Percentiles rank a stretch among this genome's conserved stretches.
phyloP scores from a whole-genome alignment of 768 basidiomycete species.

The Macrocybe gigantea region DNA sequence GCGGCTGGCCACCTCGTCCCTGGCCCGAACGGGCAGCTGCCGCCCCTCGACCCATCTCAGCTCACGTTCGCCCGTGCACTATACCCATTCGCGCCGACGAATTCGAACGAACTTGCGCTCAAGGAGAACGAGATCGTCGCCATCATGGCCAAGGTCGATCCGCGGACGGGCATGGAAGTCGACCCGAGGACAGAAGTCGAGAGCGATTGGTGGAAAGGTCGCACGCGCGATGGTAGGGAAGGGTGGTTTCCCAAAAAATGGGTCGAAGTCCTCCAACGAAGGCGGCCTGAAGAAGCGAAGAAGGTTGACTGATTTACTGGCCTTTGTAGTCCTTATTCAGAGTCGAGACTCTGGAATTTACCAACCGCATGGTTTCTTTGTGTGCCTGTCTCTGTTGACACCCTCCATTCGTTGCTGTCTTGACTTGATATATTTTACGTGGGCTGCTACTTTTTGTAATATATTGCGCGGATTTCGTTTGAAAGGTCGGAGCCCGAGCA shows the following conservation, averaged over 20 bases:
- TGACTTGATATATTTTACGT: no score
- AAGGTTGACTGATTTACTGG: constrained; percentile 10
- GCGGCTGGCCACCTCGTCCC: constrained; percentile 23
- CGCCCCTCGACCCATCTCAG: constrained; percentile 70
- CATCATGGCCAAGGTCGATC: constrained; percentile 76
- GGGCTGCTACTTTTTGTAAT: no score
- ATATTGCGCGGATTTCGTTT: no score
- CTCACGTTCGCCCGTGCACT: constrained; percentile 81
- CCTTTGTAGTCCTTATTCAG: no score
- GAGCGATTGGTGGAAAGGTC: constrained; percentile 92
- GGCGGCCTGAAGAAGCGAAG: constrained; percentile 20
- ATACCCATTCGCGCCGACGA: constrained; percentile 71
- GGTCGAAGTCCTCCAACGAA: constrained; percentile 65
- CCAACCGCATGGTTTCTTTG: no score
- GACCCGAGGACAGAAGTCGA: constrained; percentile 58
- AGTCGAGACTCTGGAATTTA: no score
- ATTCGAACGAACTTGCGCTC: constrained; percentile 72
- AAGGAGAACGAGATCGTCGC: constrained; percentile 93
- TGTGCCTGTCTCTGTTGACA: no score
- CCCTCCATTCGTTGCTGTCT: no score
- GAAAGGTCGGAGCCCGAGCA: no score
- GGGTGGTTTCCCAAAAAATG: constrained; percentile 95
- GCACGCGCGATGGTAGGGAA: constrained; percentile 84
- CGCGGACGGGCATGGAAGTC: constrained; percentile 59
- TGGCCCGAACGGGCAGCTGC: constrained; percentile 32